Evolutionary conservation across 257 asterid genomes (phyloP), one percentile per base, ranked within the genome.

Genomic region (Nemophila menziesii): DNA sequence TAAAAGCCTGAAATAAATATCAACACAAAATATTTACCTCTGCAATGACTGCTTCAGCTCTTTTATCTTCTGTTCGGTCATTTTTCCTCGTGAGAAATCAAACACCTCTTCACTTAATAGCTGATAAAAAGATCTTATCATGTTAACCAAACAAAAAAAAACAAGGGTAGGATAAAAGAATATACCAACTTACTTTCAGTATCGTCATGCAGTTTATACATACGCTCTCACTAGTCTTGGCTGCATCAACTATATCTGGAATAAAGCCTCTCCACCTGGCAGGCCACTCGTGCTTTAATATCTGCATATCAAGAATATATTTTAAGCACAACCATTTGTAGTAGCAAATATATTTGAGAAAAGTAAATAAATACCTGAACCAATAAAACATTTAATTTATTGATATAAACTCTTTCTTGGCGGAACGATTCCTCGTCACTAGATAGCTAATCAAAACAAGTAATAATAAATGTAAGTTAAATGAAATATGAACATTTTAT

Each of bases 191-290:
- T 61, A 85, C 92, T 64, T 90, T 90, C 60, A 90, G 61, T 68
- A 90, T 90, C 46, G 82, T 84, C 99, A 90, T 90, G 89, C 99
- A 90, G 63, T 90, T 90, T 69, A 85, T 96, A 37, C 99, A 90
- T 21, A 90, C 85, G 29, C 94, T 85, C 70, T 85, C 99, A 44
- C 86, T 85, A 2, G 94, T 85, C 72, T 74, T 90, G 44, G 93
- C 96, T 24, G 99, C 99, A 39, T 96, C 86, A 56, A 90, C 93
- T 58, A 90, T 70, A 64, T 90, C 99, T 4, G 99, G 99, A 48
- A 90, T 77, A 65, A 90, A 90, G 52, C 92, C 79, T 44, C 69
- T 75, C 99, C 99, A 90, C 57, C 86, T 69, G 46, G 86, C 74
- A 16, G 96, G 96, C 96, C 99, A 85, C 61, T 90, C 99, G 29